Base-by-base conservation (phyloP, 2,329 filamentous ascomycete genomes). In the Pseudogymnoascus verrucosus region DNA sequence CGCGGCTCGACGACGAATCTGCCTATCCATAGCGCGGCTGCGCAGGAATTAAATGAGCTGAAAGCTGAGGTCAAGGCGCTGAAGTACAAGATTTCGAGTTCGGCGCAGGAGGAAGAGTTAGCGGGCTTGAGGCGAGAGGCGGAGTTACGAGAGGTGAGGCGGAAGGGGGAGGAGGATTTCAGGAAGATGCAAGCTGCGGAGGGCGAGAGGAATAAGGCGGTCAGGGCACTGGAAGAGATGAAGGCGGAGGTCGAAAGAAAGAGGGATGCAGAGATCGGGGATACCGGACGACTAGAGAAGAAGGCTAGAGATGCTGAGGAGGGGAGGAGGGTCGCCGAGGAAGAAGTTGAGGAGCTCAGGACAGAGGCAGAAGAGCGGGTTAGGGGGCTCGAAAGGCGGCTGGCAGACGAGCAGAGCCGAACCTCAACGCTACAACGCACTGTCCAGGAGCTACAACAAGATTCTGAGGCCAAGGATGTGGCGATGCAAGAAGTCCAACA, bases 61-160 rank as follows among this genome's bases (percentile, higher is more conserved):
- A 93, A 93, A 72, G 91, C 93, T 1, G 91, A 97, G 75, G 80
- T 98, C 44, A 95, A 93, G 66, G 90, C 91, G 0, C 79, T 97
- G 61, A 88, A 88, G 66, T 99, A 97, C 77, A 91, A 93, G 64
- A 82, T 96, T 68, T 90, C 92, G 71, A 93, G 90, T 16, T 79
- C 90, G 62, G 93, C 93, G 70, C 91, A 96, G 69, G 93, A 98
- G 72, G 88, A 90, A 69, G 91, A 96, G 64, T 84, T 97, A 70
- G 80, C 87, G 59, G 82, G 86, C 8, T 80, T 96, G 14, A 87
- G 91, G 66, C 89, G 95, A 69, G 89, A 91, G 68, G 89, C 90
- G 70, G 93, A 96, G 71, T 76, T 96, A 21, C 86, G 93, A 66
- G 91, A 96, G 63, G 82, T 88, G 1, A 87, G 90, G 68, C 82